These are phyloP conservation scores for Wickerhamiella bombiphila DNA, from an alignment of 805 yeast species.

Conservation along the genomic window DNA sequence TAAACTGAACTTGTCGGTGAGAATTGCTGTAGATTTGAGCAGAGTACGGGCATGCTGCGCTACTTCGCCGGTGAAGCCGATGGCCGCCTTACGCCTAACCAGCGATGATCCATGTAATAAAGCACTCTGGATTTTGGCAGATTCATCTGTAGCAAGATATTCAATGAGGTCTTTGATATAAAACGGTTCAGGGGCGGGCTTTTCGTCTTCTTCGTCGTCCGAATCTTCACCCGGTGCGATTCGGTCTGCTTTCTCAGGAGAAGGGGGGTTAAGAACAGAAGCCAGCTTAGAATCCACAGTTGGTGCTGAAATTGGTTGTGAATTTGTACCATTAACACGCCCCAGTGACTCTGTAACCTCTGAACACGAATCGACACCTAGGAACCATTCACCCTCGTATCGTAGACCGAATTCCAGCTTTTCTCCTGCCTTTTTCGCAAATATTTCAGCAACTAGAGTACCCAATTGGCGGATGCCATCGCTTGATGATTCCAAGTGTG, in stretches of 20 bases:
- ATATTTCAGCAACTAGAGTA: conserved; percentile 39
- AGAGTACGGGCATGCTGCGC: conserved; percentile 42
- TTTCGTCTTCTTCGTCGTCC: conserved; percentile 22
- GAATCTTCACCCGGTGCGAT: conserved; percentile 17
- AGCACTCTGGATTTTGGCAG: conserved; percentile 38
- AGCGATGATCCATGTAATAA: conserved; percentile 41
- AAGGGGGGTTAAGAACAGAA: neutral
- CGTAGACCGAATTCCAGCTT: conserved; percentile 20
- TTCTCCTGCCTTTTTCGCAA: conserved; percentile 17
- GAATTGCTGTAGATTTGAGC: conserved; percentile 34
- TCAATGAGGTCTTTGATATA: conserved; percentile 59
- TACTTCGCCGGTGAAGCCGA: conserved; percentile 40
- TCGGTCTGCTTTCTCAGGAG: neutral
- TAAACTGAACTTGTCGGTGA: conserved; percentile 44
- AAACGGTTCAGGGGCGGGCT: conserved; percentile 35
- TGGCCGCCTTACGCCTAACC: conserved; percentile 46
- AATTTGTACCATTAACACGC: neutral
- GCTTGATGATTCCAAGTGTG: conserved; percentile 38
- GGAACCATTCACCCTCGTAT: conserved; percentile 15
- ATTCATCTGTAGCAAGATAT: conserved; percentile 35
- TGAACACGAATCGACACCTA: conserved; percentile 9
- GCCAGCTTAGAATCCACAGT: neutral
- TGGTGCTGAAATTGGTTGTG: neutral
- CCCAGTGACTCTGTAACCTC: neutral
- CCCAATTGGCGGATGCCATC: conserved; percentile 36